A percentile compares a stretch with the other conserved stretches of the same genome.
Evolutionary conservation across 441 rosid species (phyloP).

Genomic region (Eutrema salsugineum): DNA sequence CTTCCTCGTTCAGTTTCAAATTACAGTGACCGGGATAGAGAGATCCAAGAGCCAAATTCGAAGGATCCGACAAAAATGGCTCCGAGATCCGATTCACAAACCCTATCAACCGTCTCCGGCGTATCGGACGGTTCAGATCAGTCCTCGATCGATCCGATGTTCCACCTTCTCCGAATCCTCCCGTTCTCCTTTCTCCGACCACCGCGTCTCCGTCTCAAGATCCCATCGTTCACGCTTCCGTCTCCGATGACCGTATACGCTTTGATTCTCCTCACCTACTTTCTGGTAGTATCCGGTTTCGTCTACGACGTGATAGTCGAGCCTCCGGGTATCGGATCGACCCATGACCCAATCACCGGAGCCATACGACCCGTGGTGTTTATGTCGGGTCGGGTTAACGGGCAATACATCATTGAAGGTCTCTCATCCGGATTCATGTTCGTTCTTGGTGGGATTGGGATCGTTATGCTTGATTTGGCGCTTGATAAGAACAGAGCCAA

Average conservation of each 20-base stretch:
- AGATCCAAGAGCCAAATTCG: background rate
- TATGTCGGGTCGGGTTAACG: slow-evolving; percentile 82
- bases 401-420: slow-evolving; percentile 96
- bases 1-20: background rate
- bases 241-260: slow-evolving; percentile 84
- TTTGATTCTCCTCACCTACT: slow-evolving; percentile 81
- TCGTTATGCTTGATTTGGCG: slow-evolving; percentile 79
- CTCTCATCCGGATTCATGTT: slow-evolving; percentile 93
- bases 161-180: slow-evolving; percentile 50
- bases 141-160: slow-evolving; percentile 60
- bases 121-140: background rate
- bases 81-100: slow-evolving; percentile 37
- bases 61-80: slow-evolving; percentile 26
- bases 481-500: slow-evolving; percentile 78
- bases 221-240: slow-evolving; percentile 76
- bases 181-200: slow-evolving; percentile 73
- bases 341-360: slow-evolving; percentile 81
- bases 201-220: slow-evolving; percentile 85
- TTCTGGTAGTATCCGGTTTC: slow-evolving; percentile 86
- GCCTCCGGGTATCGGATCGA: slow-evolving; percentile 98
- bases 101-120: slow-evolving; percentile 20
- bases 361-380: slow-evolving; percentile 84
- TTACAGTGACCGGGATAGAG: slow-evolving; percentile 1
- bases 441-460: slow-evolving; percentile 80
- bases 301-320: slow-evolving; percentile 91